Base-by-base conservation (phyloP, 805 yeast species). In the Candida koratica region DNA sequence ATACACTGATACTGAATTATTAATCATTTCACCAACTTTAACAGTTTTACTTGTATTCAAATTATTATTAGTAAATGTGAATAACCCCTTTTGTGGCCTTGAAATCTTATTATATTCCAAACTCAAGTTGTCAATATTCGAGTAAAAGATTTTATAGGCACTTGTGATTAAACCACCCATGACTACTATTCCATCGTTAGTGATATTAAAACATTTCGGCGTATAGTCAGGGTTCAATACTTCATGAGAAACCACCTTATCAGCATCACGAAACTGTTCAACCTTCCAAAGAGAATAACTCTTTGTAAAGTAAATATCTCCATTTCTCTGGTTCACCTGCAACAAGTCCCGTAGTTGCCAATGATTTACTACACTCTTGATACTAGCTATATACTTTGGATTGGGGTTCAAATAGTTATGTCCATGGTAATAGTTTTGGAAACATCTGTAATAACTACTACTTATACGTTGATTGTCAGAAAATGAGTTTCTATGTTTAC, bases 271-370 rank as follows among this genome's bases (percentile, higher is more conserved):
- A 19, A 73, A 56, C 43, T 73, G 67, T 7, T 76, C 17, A 9
- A 44, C 56, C 14, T 60, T 42, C 43, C 71, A 67, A 20, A 84
- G 69, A 15, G 69, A 52, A 41, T 75, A 77, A 27, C 77, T 76
- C 39, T 64, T 64, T 1, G 88, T 80, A 53, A 79, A 84, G 38
- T 73, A 68, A 6, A 84, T 61, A 42, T 71, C 61, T 52, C 43
- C 68, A 56, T 37, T 55, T 39, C 32, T 49, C 18, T 39, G 45
- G 43, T 37, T 80, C 11, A 73, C 71, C 45, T 78, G 74, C 5
- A 87, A 64, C 49, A 87, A 67, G 51, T 87, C 90, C 24, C 94
- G 67, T 20, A 87, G 65, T 56, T 86, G 96, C 95, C 95, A 87
- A 61, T 86, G 79, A 35, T 67, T 67, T 28, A 57, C 60, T 11